These are phyloP conservation scores for Curvularia eragrostidis DNA, from an alignment of 2,329 filamentous ascomycete species.

Conservation along the genomic window DNA sequence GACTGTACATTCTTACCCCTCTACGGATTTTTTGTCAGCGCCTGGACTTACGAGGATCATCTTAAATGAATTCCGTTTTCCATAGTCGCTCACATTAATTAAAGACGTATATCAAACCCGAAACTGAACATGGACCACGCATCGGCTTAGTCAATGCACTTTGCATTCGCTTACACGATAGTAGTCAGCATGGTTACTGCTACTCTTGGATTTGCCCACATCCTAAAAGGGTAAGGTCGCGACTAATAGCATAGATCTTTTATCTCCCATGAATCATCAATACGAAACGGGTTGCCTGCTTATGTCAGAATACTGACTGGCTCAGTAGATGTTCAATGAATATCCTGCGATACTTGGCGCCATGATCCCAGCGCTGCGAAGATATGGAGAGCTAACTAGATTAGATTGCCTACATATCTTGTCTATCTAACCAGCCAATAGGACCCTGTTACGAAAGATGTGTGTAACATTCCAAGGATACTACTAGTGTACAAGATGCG, in stretches of 20 bases:
- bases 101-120: neutral
- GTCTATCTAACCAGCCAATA: neutral
- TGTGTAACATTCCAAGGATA: neutral
- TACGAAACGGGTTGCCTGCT: neutral
- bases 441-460: too few species aligned
- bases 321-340: neutral
- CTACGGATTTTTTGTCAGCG: neutral
- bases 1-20: neutral
- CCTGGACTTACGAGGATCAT: neutral
- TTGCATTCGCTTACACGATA: neutral
- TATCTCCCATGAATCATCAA: neutral
- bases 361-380: conserved; percentile 7
- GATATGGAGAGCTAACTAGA: conserved; percentile 6
- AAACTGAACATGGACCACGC: neutral
- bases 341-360: neutral
- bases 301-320: neutral
- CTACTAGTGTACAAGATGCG: neutral
- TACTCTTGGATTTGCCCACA: neutral
- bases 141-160: neutral
- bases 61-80: neutral
- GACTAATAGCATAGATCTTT: too few species aligned
- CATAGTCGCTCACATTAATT: neutral
- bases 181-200: neutral
- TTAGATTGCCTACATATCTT: conserved; percentile 13
- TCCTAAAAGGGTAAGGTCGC: neutral